phyloP scores from a whole-genome alignment of 768 basidiomycete genomes.

The Kwoniella sp. region DNA sequence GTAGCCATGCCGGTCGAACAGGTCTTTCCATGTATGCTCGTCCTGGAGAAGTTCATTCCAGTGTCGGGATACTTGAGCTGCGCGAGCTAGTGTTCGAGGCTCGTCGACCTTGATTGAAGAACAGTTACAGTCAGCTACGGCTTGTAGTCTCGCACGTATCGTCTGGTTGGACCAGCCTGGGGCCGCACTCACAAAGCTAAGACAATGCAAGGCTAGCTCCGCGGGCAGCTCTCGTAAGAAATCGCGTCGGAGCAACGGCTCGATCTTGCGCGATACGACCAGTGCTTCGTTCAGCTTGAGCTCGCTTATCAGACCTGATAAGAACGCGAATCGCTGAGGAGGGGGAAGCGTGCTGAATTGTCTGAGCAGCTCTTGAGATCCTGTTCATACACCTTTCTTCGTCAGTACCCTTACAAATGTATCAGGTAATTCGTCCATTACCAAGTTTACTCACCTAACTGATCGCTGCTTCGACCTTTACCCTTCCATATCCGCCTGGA shows the following conservation, averaged over 20 bases:
- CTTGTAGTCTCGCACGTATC: not conserved
- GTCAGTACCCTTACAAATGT: not conserved
- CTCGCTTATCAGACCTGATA: conserved; percentile 41
- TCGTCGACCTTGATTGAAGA: conserved; percentile 62
- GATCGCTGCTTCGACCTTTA: conserved; percentile 3
- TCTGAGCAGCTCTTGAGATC: conserved; percentile 15
- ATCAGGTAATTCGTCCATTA: not conserved
- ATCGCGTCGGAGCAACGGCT: conserved; percentile 50
- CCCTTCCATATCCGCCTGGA: conserved; percentile 10
- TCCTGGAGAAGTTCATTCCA: conserved; percentile 74
- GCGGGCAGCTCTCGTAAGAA: conserved; percentile 63
- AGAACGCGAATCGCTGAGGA: conserved; percentile 39
- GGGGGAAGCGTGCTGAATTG: conserved; percentile 18
- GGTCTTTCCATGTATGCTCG: conserved; percentile 75
- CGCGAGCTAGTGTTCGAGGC: conserved; percentile 69
- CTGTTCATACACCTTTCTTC: not conserved
- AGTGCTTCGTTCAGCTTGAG: conserved; percentile 49
- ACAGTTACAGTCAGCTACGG: too few species aligned
- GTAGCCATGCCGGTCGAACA: conserved; percentile 67
- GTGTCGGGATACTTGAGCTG: conserved; percentile 67
- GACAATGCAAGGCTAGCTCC: conserved; percentile 74
- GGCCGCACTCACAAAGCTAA: conserved; percentile 62
- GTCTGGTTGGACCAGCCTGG: not conserved
- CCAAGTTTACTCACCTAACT: conserved; percentile 1
- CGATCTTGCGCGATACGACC: conserved; percentile 49